phyloP scores from a whole-genome alignment of 2,329 filamentous ascomycete species.

The Apiospora saccharicola region DNA sequence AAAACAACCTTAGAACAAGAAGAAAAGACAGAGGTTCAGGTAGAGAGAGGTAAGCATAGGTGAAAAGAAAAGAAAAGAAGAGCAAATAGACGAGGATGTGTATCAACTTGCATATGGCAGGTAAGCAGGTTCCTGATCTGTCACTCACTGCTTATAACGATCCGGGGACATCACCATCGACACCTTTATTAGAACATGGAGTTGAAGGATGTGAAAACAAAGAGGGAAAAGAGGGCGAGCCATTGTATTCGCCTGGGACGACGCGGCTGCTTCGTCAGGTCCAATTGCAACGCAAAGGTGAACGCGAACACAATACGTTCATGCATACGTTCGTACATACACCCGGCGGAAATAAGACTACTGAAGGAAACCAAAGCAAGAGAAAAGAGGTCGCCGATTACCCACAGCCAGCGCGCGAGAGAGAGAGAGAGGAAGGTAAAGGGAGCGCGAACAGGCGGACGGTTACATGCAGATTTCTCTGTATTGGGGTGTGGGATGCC shows the following conservation, averaged over 20 bases:
- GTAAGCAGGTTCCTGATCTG: not conserved
- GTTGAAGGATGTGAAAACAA: not conserved
- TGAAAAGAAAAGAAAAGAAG: not conserved
- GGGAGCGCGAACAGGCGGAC: not conserved
- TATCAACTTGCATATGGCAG: not conserved
- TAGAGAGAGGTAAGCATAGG: not conserved
- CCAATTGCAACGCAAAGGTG: too few species aligned
- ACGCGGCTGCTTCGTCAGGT: too few species aligned
- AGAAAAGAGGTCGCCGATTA: not conserved
- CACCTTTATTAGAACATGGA: not conserved
- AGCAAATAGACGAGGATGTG: not conserved
- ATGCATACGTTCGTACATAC: not conserved
- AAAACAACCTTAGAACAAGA: not conserved
- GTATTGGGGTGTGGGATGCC: not conserved
- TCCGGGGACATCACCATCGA: not conserved
- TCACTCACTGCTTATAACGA: not conserved
- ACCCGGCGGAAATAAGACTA: not conserved
- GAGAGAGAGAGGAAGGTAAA: too few species aligned
- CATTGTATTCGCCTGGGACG: too few species aligned
- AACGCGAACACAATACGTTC: not conserved
- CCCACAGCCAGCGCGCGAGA: not conserved
- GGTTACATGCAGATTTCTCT: conserved; percentile 1
- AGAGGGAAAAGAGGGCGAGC: too few species aligned
- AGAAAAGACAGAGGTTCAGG: not conserved
- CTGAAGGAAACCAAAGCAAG: not conserved